Evolutionary conservation across 345 rosid genomes (phyloP), one percentile per base, ranked within the genome.

Genomic region (Carallia brachiata): DNA sequence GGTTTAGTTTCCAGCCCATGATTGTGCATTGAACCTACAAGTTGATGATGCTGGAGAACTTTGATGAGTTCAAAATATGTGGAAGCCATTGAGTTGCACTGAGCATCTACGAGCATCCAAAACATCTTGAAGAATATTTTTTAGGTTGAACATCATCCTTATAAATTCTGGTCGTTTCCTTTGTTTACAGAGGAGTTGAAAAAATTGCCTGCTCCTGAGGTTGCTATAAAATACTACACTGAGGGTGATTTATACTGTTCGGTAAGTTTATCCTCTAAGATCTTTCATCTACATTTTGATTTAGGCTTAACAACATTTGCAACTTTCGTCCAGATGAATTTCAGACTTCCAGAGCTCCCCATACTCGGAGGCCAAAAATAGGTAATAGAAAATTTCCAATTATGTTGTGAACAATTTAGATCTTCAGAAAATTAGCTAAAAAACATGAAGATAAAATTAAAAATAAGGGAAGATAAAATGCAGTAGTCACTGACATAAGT

Each of bases 351-450:
- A 88, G 97, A 83, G 75, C 83, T 67, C 97, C 98, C 52, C 70
- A 83, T 72, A 73, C 99, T n/a, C 90, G 99, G 68, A 89, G 99
- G 73, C 98, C 99, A 32, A 80, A 79, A 79, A 95, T 95, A 80
- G 93, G 99, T 92, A 66, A 80, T 18, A 62, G 16, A 7, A 10
- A 47, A 30, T 40, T 16, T 50, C 47, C 7, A 39, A 56, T 36
- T 59, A 6, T 28, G 65, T 37, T 28, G 0, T 64, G 15, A 1
- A 19, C 16, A 62, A 37, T 65, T 70, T 52, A 37, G 37, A 48
- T 31, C 59, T 59, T 47, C 12, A 44, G 56, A 34, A 62, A 58
- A 27, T 16, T 36, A 32, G 36, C 34, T 32, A 4, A 17, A 27
- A 52, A 36, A n/a, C 3, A 52, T 18, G 17, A 44, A 44, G 12